Conservation (phyloP, 306 rosid genomes). For the Purshia tridentata region DNA sequence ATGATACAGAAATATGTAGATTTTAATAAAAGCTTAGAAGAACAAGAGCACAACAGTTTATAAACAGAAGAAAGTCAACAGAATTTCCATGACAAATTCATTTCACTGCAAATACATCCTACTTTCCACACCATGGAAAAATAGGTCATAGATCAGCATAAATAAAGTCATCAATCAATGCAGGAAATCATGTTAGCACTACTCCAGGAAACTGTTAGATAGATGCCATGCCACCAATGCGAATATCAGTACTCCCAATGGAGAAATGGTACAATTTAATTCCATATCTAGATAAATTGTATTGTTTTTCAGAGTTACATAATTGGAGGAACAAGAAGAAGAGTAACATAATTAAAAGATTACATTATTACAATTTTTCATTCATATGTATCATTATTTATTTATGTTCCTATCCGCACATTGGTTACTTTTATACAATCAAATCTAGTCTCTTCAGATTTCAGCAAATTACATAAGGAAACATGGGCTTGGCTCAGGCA, state of each 20-base stretch:
- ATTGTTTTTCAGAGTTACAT: neutral
- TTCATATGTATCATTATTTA: neutral
- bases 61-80: neutral
- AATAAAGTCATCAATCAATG: neutral
- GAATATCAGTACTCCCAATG: neutral
- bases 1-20: neutral
- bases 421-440: neutral
- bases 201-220: neutral
- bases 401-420: neutral
- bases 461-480: constrained; percentile 2
- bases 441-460: neutral
- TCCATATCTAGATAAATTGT: neutral
- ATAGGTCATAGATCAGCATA: neutral
- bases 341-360: neutral
- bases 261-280: neutral
- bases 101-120: neutral
- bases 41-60: neutral
- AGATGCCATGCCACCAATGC: neutral
- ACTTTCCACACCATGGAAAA: neutral
- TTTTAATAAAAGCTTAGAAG: neutral
- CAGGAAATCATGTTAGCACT: neutral
- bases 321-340: neutral
- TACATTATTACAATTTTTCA: neutral
- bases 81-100: neutral
- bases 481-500: neutral